Conservation (phyloP, 2,329 filamentous ascomycete genomes). For the Ophiostoma sp. region DNA sequence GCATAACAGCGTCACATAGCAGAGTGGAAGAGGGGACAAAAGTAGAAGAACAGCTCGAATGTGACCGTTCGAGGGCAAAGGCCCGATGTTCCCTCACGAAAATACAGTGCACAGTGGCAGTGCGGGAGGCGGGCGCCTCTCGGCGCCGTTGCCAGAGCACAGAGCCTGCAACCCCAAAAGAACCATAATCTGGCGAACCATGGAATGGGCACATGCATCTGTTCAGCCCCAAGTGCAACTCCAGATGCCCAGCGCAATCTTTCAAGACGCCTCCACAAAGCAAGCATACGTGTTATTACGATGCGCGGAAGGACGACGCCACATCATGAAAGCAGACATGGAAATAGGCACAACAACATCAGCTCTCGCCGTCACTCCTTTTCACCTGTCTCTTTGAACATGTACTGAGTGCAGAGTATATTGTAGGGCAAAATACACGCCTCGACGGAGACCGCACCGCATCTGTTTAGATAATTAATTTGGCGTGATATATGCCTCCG, state of each 20-base stretch:
- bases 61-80: neutral
- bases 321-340: neutral
- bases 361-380: neutral
- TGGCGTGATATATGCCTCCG: constrained; percentile 11
- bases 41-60: neutral
- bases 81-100: neutral
- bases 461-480: constrained; percentile 10
- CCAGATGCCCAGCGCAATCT: neutral
- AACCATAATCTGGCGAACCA: constrained; percentile 10
- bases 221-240: neutral
- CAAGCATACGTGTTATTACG: constrained; percentile 4
- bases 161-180: neutral
- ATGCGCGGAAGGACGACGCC: neutral
- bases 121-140: neutral
- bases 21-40: neutral
- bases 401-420: neutral
- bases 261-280: constrained; percentile 1
- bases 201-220: constrained; percentile 9
- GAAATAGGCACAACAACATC: neutral
- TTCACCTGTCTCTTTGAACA: neutral
- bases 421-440: neutral
- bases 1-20: neutral
- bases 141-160: neutral
- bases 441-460: neutral
- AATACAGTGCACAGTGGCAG: neutral